Base-by-base conservation (phyloP, 192 early-diverging fungal species). In the Phycomyces nitens region DNA sequence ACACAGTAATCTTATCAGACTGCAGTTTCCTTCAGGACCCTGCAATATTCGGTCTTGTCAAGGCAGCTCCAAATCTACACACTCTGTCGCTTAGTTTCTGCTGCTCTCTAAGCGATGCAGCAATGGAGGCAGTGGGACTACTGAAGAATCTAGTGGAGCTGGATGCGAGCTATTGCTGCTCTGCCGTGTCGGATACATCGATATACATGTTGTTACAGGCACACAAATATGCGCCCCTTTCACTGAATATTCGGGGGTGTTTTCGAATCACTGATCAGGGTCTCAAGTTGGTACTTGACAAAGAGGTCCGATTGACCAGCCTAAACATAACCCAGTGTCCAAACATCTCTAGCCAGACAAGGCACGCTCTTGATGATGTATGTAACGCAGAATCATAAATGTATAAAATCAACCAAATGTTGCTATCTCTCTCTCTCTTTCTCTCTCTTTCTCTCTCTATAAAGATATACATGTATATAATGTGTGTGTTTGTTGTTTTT, bases 1-100 rank as follows among this genome's bases (percentile, higher is more conserved):
- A 74, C 24, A 77, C 83, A 7, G 71, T 93, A 1, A 78, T 76
- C 42, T 74, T 93, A 6, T 80, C 78, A 16, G 91, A 93, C 67
- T 93, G 91, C 66, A 87, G 84, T 1, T 93, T 92, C 60, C 68
- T 93, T 14, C 85, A 88, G 3, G 89, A 92, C 52, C 72, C 70
- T 5, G 79, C 90, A 1, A 81, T 91, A 24, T 42, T 74, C 7
- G 57, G 65, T n/a, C 42, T 92, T 16, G 78, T 82, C 1, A 65
- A 65, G 0, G 71, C 72, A 14, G 86, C 87, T 66, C 84, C 86
- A 18, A 62, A 72, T 1, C 70, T 92, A 1, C 49, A 78, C 53
- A 52, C 63, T 15, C 69, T 90, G 4, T 83, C 79, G 8, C 80
- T 92, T 15, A 86, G 84, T 22, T 92, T 92, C 65, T 92, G 90